phyloP scores from a whole-genome alignment of 2,329 filamentous ascomycete species.

The Phaeosphaeriaceae sp. region DNA sequence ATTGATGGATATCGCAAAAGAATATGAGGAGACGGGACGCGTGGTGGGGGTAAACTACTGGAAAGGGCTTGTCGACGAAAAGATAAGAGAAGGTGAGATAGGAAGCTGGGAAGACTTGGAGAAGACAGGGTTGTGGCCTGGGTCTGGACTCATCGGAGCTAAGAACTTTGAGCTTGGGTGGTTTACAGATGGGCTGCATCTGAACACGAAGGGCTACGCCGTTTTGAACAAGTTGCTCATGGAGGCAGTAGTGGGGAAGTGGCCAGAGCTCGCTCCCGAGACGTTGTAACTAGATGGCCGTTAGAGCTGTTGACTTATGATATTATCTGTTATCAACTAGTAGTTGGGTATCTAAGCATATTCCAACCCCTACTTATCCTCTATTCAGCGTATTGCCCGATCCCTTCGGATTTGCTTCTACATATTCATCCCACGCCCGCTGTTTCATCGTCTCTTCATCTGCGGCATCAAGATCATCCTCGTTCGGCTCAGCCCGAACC shows the following conservation, averaged over 20 bases:
- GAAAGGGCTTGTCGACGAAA: slow-evolving; percentile 35
- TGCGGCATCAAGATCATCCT: slow-evolving; percentile 86
- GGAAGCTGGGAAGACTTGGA: slow-evolving; percentile 29
- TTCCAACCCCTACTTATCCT: slow-evolving; percentile 54
- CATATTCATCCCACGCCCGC: slow-evolving; percentile 92
- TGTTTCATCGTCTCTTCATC: slow-evolving; percentile 94
- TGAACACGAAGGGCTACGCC: slow-evolving; percentile 39
- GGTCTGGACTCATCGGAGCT: slow-evolving; percentile 41
- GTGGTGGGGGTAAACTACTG: slow-evolving; percentile 46
- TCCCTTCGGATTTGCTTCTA: slow-evolving; percentile 85
- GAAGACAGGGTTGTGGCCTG: slow-evolving; percentile 36
- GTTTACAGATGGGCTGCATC: slow-evolving; percentile 50
- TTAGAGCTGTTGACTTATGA: background rate
- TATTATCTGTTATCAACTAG: background rate
- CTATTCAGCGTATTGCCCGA: slow-evolving; percentile 84
- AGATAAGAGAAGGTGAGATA: slow-evolving; percentile 27
- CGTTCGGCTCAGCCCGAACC: slow-evolving; percentile 74
- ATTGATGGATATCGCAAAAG: slow-evolving; percentile 44
- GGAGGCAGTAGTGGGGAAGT: slow-evolving; percentile 29
- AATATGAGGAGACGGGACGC: slow-evolving; percentile 41
- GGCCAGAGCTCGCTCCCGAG: slow-evolving; percentile 41
- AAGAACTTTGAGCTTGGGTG: slow-evolving; percentile 41
- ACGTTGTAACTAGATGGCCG: slow-evolving; percentile 8
- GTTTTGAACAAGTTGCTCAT: slow-evolving; percentile 33
- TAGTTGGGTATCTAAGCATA: slow-evolving; percentile 18